Percentiles rank a stretch among this genome's conserved stretches.
Evolutionary conservation across 345 rosid genomes (phyloP).

Genomic region (Euphorbia pulcherrima): DNA sequence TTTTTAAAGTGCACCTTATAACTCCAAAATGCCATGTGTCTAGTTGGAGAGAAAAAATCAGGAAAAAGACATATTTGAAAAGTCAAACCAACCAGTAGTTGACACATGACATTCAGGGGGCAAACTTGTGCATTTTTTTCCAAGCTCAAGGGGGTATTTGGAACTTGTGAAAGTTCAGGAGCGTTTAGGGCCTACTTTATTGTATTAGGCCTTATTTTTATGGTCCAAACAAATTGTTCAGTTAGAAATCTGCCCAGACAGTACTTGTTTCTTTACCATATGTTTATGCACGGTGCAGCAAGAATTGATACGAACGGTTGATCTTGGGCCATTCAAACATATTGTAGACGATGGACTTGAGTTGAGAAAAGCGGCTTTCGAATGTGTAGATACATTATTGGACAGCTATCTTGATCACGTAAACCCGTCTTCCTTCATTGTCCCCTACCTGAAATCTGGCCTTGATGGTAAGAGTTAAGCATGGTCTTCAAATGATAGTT

Average conservation of each 20-base stretch:
- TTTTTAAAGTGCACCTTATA: no score
- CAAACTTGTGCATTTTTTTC: no score
- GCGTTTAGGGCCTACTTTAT: no score
- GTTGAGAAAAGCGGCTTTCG: conserved; percentile 96
- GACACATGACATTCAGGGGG: no score
- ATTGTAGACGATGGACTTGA: conserved; percentile 96
- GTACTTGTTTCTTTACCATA: background rate
- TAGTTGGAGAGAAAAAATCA: no score
- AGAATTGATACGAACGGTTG: conserved; percentile 93
- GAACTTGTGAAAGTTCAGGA: no score
- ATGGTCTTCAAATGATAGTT: no score
- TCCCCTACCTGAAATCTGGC: conserved; percentile 92
- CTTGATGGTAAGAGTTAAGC: conserved; percentile 58
- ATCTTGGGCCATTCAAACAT: conserved; percentile 99
- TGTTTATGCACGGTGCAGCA: conserved; percentile 68
- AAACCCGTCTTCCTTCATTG: conserved; percentile 92
- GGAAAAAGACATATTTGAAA: no score
- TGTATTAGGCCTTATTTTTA: no score
- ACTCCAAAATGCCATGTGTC: no score
- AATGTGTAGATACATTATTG: conserved; percentile 83
- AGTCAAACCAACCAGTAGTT: no score
- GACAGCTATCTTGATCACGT: conserved; percentile 95
- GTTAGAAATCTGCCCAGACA: background rate
- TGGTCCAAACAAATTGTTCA: background rate
- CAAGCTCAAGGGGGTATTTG: no score